Evolutionary conservation across 306 rosid genomes (phyloP).

Genomic region (Bauhinia variegata): DNA sequence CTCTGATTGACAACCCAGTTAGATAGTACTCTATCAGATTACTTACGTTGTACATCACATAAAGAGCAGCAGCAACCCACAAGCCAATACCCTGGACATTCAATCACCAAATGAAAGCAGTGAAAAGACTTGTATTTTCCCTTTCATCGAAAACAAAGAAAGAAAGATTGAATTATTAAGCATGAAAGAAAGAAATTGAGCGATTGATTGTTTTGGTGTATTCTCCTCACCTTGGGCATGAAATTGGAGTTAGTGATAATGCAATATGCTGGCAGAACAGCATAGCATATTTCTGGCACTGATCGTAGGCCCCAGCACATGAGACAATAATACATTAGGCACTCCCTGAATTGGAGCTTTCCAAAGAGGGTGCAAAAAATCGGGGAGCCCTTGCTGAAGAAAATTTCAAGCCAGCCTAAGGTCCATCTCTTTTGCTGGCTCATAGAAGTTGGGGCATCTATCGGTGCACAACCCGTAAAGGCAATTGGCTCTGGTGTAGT

Average conservation of each 20-base stretch:
- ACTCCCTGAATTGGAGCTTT: conserved; percentile 53
- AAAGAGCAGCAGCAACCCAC: conserved; percentile 38
- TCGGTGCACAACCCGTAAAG: conserved; percentile 64
- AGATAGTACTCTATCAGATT: conserved; percentile 41
- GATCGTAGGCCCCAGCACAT: conserved; percentile 45
- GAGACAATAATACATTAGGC: conserved; percentile 52
- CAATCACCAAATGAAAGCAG: neutral
- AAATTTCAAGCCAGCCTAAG: conserved; percentile 58
- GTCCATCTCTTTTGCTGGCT: conserved; percentile 74
- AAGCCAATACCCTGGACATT: conserved; percentile 38
- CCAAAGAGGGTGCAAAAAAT: too few species aligned
- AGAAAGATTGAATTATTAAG: too few species aligned
- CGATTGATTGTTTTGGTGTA: too few species aligned
- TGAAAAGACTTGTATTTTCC: too few species aligned
- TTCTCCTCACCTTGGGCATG: conserved; percentile 67
- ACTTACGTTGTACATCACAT: conserved; percentile 27
- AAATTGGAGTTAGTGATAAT: conserved; percentile 60
- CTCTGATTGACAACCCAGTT: conserved; percentile 46
- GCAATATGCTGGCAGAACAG: conserved; percentile 53
- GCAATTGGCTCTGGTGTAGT: conserved; percentile 42
- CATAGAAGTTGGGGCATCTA: conserved; percentile 48
- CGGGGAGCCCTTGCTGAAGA: conserved; percentile 53
- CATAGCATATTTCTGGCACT: conserved; percentile 54
- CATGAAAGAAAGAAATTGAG: too few species aligned
- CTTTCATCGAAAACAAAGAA: too few species aligned